Evolutionary conservation across 2,329 filamentous ascomycete species (phyloP), one percentile per base, ranked within the genome.

Genomic region (Aspergillus novofumigatus): DNA sequence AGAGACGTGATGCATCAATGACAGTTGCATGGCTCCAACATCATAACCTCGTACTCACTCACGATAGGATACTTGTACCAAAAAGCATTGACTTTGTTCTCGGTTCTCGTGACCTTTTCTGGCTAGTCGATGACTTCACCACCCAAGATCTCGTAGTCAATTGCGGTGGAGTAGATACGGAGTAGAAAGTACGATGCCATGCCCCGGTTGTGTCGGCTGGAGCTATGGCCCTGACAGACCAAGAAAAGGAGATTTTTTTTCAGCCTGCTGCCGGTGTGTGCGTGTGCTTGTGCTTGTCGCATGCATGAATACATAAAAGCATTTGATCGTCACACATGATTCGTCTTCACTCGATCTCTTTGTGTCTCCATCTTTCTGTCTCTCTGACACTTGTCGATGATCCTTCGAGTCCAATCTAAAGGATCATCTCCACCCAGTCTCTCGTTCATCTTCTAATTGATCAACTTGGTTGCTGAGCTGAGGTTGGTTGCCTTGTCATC

Each of bases 351-450:
- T 49, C 21, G 21, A 17, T 2, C 23, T 26, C 45, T 17, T 11
- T n/a, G 14, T 26, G 14, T 26, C 3, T 49, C 47, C 4, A 11
- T 17, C 21, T 49, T 20, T 25, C 11, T 49, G 23, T 11, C 2
- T 49, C 1, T 8, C 47, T 49, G 25, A 54, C 51, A 17, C 51
- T 54, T 44, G 42, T 26, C 28, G 54, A 49, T 26, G 54, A 55
- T 55, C 50, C 5, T 38, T 54, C 42, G 29, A 54, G 45, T 53
- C 48, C 38, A 47, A 29, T 49, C 53, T 54, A 53, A 50, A 47
- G 56, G 21, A 32, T 38, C 47, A 49, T 47, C 41, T 53, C 57
- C 54, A 53, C 57, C 41, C 26, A 51, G 57, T 60, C 61, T 58
- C 56, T 63, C 56, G 49, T 55, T 60, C 49, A 49, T 35, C 29